Evolutionary conservation across 148 eudicot genomes (phyloP), one percentile per base, ranked within the genome.

Genomic region (Rhododendron simsii): DNA sequence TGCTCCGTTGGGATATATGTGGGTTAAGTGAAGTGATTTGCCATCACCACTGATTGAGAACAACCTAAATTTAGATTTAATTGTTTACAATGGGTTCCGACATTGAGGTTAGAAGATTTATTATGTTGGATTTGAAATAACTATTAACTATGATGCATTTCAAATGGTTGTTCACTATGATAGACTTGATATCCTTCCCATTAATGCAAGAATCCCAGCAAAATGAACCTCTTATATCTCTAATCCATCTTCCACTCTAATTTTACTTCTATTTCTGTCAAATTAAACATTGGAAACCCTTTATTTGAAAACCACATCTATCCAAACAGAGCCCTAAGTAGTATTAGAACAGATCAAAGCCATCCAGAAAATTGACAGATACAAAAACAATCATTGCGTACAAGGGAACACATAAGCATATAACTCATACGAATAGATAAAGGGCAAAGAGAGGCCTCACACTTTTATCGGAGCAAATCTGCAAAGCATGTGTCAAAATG

Each of bases 391-490:
- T 33, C 30, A 2, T 45, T 48, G 51, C 14, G 5, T 61, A 7
- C 45, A 71, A 35, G 33, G 16, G 35, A 26, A 26, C 35, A 10
- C 74, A 63, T 26, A 67, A 67, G 74, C 30, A 41, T 26, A 14
- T 1, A 75, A 18, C n/a, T 30, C 78, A 37, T 73, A 39, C 12
- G 1, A 39, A 37, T 6, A 18, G 20, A 75, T 15, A 15, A 11
- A 20, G 26, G 39, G 20, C 16, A 75, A 69, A 75, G 47, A 37
- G 63, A 59, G 21, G 30, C 13, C 93, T 86, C 37, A 94, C 98
- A 89, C 92, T 91, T 82, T 93, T 91, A 23, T 93, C 88, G 0
- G 92, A 84, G 86, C 92, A 91, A 88, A 95, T 91, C 78, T 92
- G 87, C 74, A 92, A 77, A 85, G 97, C 95, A 74, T 88, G 94